A percentile compares a stretch with the other conserved stretches of the same genome.
These are phyloP conservation scores for Solanum pennellii DNA, from an alignment of 257 asterid genomes.

Conservation along the genomic window DNA sequence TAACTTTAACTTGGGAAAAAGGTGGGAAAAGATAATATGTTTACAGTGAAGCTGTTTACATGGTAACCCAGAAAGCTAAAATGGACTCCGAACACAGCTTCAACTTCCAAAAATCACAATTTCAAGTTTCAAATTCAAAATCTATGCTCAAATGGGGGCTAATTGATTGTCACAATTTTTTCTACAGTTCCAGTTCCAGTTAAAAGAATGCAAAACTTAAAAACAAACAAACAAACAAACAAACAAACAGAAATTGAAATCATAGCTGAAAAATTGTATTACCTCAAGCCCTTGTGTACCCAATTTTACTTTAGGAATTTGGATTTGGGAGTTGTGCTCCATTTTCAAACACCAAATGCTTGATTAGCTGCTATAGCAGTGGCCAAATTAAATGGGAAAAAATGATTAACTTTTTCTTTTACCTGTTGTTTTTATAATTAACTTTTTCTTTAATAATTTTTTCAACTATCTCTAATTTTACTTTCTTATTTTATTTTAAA, in stretches of 20 bases:
- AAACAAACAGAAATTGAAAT: neutral
- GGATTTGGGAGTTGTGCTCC: neutral
- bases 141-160: neutral
- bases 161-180: neutral
- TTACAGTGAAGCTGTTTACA: neutral
- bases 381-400: neutral
- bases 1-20: neutral
- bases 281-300: slow-evolving; percentile 58
- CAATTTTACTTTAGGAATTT: slow-evolving; percentile 37
- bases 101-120: neutral
- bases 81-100: neutral
- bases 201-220: neutral
- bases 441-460: no score
- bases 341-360: neutral
- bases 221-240: neutral
- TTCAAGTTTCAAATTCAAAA: neutral
- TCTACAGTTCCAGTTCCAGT: neutral
- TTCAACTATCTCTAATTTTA: no score
- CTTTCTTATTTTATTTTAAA: no score
- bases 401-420: no score
- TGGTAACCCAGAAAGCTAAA: neutral
- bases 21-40: neutral
- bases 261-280: neutral
- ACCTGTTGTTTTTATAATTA: neutral
- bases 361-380: neutral